Conservation (phyloP, 179 eudicot species). For the Carnegiea gigantea region DNA sequence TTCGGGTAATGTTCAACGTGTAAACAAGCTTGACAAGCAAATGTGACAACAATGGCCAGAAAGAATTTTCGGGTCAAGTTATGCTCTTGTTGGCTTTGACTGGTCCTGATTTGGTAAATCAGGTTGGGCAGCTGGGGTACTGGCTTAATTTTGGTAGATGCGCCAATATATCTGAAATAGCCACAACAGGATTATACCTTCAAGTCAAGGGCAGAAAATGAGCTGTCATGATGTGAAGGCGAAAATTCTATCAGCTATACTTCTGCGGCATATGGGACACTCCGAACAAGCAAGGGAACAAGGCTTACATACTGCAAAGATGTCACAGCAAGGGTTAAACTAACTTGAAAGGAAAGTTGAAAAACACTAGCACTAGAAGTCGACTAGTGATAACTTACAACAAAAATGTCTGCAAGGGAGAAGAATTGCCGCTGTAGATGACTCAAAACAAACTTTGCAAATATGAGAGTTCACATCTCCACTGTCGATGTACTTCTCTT, state of each 20-base stretch:
- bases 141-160: background rate
- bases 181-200: constrained; percentile 24
- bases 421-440: constrained; percentile 89
- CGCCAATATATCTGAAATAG: background rate
- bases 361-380: background rate
- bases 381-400: constrained; percentile 43
- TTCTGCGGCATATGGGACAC: constrained; percentile 95
- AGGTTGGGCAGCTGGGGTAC: background rate
- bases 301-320: constrained; percentile 90
- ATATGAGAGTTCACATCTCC: constrained; percentile 84
- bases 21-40: background rate
- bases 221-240: constrained; percentile 71
- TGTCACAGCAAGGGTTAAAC: background rate
- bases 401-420: constrained; percentile 98
- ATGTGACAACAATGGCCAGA: background rate
- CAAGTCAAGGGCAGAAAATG: constrained; percentile 25
- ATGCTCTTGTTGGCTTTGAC: too few relatives aligned
- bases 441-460: constrained; percentile 97
- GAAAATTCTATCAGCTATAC: constrained; percentile 83
- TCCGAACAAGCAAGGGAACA: constrained; percentile 96
- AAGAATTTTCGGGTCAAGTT: background rate
- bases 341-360: background rate
- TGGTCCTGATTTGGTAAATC: background rate
- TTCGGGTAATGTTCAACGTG: background rate
- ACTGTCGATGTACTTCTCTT: constrained; percentile 62